Conservation (phyloP, 73 alveolate genomes). For the Urostyla sp. region DNA sequence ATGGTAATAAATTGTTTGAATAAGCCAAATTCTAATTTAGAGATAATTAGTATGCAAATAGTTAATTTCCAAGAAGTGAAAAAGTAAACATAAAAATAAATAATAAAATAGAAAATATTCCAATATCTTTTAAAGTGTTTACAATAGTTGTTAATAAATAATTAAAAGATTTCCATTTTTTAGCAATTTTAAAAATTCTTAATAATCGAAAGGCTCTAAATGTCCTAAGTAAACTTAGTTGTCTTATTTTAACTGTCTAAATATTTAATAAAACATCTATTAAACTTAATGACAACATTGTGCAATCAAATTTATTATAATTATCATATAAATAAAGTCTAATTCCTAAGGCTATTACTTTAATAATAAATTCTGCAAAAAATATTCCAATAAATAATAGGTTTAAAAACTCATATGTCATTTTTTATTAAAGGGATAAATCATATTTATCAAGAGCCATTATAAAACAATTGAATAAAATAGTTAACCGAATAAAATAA, state of each 20-base stretch:
- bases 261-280: conserved; percentile 73
- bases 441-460: too few relatives aligned
- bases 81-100: conserved; percentile 43
- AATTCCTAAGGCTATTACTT: too few relatives aligned
- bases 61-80: conserved; percentile 63
- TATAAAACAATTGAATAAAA: too few relatives aligned
- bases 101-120: conserved; percentile 42
- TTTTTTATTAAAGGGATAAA: too few relatives aligned
- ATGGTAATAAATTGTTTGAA: background rate
- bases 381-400: too few relatives aligned
- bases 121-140: conserved; percentile 23
- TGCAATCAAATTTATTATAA: conserved; percentile 46
- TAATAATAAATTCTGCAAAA: too few relatives aligned
- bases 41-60: background rate
- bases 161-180: conserved; percentile 47
- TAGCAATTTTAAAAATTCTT: conserved; percentile 60
- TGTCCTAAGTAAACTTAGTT: conserved; percentile 33
- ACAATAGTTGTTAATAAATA: conserved; percentile 42
- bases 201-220: conserved; percentile 57
- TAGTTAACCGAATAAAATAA: too few relatives aligned
- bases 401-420: too few relatives aligned
- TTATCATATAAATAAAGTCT: conserved; percentile 10
- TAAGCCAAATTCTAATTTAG: background rate
- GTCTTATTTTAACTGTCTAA: background rate
- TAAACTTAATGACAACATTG: conserved; percentile 76